Percentiles rank a stretch among this genome's conserved stretches.
phyloP scores from a whole-genome alignment of 495 filamentous ascomycete species.

The Rostrohypoxylon terebratum region DNA sequence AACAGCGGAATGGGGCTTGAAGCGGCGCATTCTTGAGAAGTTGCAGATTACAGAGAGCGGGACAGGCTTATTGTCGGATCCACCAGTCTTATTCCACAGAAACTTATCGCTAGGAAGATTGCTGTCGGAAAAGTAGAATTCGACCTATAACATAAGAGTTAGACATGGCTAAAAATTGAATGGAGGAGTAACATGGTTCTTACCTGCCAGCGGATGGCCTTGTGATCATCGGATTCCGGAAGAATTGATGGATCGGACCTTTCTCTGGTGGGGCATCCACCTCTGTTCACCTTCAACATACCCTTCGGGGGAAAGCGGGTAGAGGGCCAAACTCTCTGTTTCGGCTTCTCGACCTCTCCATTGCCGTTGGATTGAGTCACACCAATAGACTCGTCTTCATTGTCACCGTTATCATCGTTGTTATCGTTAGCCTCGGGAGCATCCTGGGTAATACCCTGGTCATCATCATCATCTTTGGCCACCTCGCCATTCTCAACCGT shows the following conservation, averaged over 20 bases:
- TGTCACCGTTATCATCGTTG: slow-evolving; percentile 10
- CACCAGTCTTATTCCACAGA: slow-evolving; percentile 79
- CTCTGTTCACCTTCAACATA: slow-evolving; percentile 45
- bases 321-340: slow-evolving; percentile 13
- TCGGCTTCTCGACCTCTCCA: slow-evolving; percentile 11
- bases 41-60: slow-evolving; percentile 77
- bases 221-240: slow-evolving; percentile 74
- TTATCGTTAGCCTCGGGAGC: slow-evolving; percentile 23
- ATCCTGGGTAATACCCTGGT: slow-evolving; percentile 29
- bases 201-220: slow-evolving; percentile 84
- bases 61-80: slow-evolving; percentile 81
- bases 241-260: slow-evolving; percentile 73
- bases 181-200: neutral
- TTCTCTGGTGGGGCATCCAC: slow-evolving; percentile 47
- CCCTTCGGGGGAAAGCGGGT: slow-evolving; percentile 28
- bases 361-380: slow-evolving; percentile 3
- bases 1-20: slow-evolving; percentile 84
- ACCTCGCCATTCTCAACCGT: slow-evolving; percentile 24
- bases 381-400: slow-evolving; percentile 31
- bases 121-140: slow-evolving; percentile 96
- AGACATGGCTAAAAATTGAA: slow-evolving; percentile 33
- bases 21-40: slow-evolving; percentile 95
- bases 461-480: slow-evolving; percentile 19
- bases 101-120: slow-evolving; percentile 91
- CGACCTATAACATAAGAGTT: slow-evolving; percentile 69